Evolutionary conservation across 2,329 filamentous ascomycete genomes (phyloP).

Genomic region (Dactylonectria estremocensis): DNA sequence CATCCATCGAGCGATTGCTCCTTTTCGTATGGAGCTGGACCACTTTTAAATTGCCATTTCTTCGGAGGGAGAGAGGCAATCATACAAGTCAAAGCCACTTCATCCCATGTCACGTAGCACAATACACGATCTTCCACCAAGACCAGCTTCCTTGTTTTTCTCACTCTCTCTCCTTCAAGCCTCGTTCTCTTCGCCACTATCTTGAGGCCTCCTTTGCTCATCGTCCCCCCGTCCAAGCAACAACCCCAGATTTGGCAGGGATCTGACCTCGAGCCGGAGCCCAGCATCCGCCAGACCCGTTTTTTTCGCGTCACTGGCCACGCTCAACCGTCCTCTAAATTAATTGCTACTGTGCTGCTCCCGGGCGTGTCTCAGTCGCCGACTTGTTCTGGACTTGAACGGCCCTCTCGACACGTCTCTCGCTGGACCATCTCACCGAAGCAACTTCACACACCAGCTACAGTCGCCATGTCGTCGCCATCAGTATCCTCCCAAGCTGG

Average conservation of each 20-base stretch:
- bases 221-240: conserved; percentile 11
- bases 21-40: conserved; percentile 10
- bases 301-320: conserved; percentile 32
- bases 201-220: conserved; percentile 16
- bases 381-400: conserved; percentile 14
- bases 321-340: conserved; percentile 28
- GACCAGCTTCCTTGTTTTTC: conserved; percentile 5
- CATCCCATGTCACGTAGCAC: background rate
- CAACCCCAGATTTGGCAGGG: conserved; percentile 34
- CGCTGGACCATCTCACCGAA: conserved; percentile 5
- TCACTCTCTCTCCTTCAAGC: background rate
- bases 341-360: conserved; percentile 19
- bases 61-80: conserved; percentile 2
- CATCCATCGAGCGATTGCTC: conserved; percentile 6
- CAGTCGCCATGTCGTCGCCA: conserved; percentile 71
- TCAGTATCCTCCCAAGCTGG: conserved; percentile 67
- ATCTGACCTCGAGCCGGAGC: conserved; percentile 26
- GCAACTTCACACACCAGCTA: conserved; percentile 7
- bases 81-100: conserved; percentile 12
- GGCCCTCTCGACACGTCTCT: conserved; percentile 15
- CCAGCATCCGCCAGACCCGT: conserved; percentile 22
- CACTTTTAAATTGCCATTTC: conserved; percentile 21
- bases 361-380: conserved; percentile 1
- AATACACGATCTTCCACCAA: background rate
- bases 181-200: conserved; percentile 2